These are phyloP conservation scores for Rhododendron ovatum DNA, from an alignment of 148 eudicot species.

Conservation along the genomic window DNA sequence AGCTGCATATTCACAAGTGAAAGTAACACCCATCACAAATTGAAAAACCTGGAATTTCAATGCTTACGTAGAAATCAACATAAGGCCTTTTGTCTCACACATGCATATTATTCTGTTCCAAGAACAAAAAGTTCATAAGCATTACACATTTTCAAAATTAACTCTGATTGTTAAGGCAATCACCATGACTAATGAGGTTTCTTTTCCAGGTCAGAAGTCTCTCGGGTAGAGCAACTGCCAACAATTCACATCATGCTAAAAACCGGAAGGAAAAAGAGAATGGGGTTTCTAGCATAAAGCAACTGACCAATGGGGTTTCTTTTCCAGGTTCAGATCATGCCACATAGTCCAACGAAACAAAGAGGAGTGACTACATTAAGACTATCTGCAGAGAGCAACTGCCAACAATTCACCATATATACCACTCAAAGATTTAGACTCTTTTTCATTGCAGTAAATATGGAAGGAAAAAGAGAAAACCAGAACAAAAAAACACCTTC, in stretches of 20 bases:
- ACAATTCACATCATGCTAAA: neutral
- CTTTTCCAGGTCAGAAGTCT: neutral
- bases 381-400: neutral
- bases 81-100: neutral
- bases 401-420: neutral
- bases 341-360: neutral
- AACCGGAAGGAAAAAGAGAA: neutral
- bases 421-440: neutral
- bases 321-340: neutral
- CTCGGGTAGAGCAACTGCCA: neutral
- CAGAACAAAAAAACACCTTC: constrained; percentile 29
- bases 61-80: neutral
- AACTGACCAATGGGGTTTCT: neutral
- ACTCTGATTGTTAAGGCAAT: neutral
- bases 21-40: neutral
- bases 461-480: neutral
- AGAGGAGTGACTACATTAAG: neutral
- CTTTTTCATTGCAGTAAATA: neutral
- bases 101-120: neutral
- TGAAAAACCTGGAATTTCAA: neutral
- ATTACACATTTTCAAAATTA: neutral
- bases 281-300: neutral
- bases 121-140: neutral
- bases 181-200: neutral
- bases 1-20: constrained; percentile 40